Base-by-base conservation (phyloP, 2,329 filamentous ascomycete genomes). In the Apiospora sp. region DNA sequence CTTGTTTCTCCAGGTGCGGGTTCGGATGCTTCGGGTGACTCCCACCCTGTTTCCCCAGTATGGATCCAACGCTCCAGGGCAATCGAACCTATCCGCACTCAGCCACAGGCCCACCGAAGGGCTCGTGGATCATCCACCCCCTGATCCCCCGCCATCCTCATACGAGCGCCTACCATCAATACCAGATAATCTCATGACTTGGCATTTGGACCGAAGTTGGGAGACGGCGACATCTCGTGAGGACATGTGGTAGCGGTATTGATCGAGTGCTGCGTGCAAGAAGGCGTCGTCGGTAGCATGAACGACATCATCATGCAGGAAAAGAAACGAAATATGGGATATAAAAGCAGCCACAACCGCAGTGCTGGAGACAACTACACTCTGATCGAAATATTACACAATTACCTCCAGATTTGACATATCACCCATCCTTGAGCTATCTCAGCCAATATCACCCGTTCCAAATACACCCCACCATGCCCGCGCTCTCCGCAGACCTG, bases 1-100 rank as follows among this genome's bases (percentile, higher is more conserved):
- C 51, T 58, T 58, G 27, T 58, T 58, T 58, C 51, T 30, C 51
- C 51, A 54, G 51, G 12, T 58, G 27, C 27, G 51, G 51, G 51
- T 34, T 34, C 51, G 51, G 51, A 58, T 58, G 51, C 27, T 34
- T 58, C 51, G 51, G 51, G 51, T 1, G 14, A 22, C 13, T 58
- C 27, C 27, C 30, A 34, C 51, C 14, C 34, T 19, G 4, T 14
- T 34, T 58, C 51, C 27, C 51, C 51, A 58, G 27, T 58, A 30
- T 30, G 27, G 27, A 58, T 58, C 27, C 13, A 6, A 58, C 51
- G 51, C 16, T 58, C 27, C 51, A 30, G 27, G 14, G 19, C 14
- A 34, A 14, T 10, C 14, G 27, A 34, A 27, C 51, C 51, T 58
- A 58, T 58, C 51, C 27, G 14, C 27, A 34, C 16, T 14, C 51